A percentile compares a stretch with the other conserved stretches of the same genome.
These are phyloP conservation scores for Populus simonii DNA, from an alignment of 345 rosid species.

Conservation along the genomic window DNA sequence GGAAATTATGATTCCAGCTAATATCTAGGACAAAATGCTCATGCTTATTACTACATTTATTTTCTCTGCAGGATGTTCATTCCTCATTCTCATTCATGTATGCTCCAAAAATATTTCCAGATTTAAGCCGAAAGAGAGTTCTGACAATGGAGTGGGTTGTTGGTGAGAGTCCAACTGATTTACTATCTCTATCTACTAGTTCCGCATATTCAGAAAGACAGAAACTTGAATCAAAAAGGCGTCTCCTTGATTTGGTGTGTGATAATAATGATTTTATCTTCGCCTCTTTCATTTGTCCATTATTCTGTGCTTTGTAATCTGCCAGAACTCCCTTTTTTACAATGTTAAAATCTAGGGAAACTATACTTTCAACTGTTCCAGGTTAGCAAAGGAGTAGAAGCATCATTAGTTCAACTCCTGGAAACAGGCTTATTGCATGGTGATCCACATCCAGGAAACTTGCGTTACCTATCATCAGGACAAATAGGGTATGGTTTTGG, in stretches of 20 bases:
- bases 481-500: slow-evolving; percentile 64
- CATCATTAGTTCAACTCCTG: slow-evolving; percentile 89
- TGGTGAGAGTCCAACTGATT: slow-evolving; percentile 82
- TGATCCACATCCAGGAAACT: slow-evolving; percentile 96
- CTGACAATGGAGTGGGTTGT: slow-evolving; percentile 96
- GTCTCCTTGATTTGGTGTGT: slow-evolving; percentile 81
- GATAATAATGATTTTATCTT: background rate
- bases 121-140: slow-evolving; percentile 73
- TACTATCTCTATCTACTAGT: slow-evolving; percentile 46
- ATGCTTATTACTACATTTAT: slow-evolving; percentile 22
- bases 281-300: background rate
- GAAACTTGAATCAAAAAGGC: slow-evolving; percentile 56
- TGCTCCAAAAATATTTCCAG: slow-evolving; percentile 62
- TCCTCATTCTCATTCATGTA: slow-evolving; percentile 56
- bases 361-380: slow-evolving; percentile 22
- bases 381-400: slow-evolving; percentile 92
- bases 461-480: slow-evolving; percentile 78
- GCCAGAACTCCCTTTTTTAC: background rate
- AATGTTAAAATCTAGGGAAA: background rate
- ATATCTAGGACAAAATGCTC: slow-evolving; percentile 2
- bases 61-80: slow-evolving; percentile 70
- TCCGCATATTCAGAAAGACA: slow-evolving; percentile 47
- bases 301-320: background rate
- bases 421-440: slow-evolving; percentile 96
- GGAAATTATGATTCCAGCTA: background rate